phyloP scores from a whole-genome alignment of 2,329 filamentous ascomycete species.

The Aspergillus alliaceus region DNA sequence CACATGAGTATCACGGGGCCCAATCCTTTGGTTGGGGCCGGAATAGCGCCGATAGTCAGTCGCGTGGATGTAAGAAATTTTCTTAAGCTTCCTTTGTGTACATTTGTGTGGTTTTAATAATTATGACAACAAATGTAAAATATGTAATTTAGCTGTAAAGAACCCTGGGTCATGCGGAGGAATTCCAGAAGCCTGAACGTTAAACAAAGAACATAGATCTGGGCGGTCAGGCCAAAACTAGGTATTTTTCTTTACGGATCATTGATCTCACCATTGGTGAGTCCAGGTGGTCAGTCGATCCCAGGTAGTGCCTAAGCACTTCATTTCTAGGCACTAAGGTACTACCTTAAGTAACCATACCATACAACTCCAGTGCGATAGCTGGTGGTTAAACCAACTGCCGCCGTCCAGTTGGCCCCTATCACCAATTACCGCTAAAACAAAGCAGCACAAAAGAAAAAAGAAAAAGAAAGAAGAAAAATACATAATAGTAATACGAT shows the following conservation, averaged over 20 bases:
- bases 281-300: not conserved
- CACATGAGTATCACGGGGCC: constrained; percentile 1
- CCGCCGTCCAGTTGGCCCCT: not conserved
- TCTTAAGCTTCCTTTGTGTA: not conserved
- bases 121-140: not conserved
- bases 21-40: constrained; percentile 2
- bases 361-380: no score
- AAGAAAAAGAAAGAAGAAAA: no score
- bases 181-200: not conserved
- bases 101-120: not conserved
- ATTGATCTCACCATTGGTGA: not conserved
- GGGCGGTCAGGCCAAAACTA: constrained; percentile 8
- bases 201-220: constrained; percentile 1
- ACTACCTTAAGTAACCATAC: no score
- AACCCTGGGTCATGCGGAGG: not conserved
- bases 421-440: not conserved
- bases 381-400: not conserved
- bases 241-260: not conserved
- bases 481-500: not conserved
- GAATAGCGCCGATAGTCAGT: not conserved
- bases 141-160: not conserved
- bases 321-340: no score
- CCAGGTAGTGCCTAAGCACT: no score
- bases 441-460: no score
- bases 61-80: constrained; percentile 1